Evolutionary conservation across 1,284 basidiomycete genomes (phyloP).

Genomic region (Apiotrichum brassicae): DNA sequence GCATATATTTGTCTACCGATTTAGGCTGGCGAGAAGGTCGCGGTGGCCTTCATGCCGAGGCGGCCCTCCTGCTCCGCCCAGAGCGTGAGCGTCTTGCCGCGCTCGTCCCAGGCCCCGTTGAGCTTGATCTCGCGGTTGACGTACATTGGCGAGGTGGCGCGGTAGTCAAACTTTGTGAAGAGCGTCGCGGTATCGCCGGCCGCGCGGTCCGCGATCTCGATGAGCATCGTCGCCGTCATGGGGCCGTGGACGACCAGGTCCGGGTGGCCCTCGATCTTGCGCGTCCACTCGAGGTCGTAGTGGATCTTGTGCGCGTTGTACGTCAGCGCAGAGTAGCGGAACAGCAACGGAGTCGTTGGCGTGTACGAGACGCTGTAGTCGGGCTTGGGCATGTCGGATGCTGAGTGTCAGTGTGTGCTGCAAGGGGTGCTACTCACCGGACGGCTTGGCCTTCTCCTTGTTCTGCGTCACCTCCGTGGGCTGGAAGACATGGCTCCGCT

Average conservation of each 20-base stretch:
- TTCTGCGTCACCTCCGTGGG: slow-evolving; percentile 17
- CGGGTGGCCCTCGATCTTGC: slow-evolving; percentile 63
- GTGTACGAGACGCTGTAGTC: slow-evolving; percentile 57
- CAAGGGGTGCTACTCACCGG: slow-evolving; percentile 8
- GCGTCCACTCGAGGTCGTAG: slow-evolving; percentile 54
- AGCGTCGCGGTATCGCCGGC: slow-evolving; percentile 10
- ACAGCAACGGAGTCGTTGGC: slow-evolving; percentile 64
- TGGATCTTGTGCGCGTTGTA: slow-evolving; percentile 49
- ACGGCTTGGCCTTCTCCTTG: slow-evolving; percentile 8
- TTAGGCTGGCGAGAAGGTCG: slow-evolving; percentile 13
- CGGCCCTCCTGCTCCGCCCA: slow-evolving; percentile 58
- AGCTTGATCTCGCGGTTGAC: slow-evolving; percentile 58
- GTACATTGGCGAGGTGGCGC: slow-evolving; percentile 66
- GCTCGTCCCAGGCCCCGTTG: slow-evolving; percentile 50
- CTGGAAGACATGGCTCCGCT: slow-evolving; percentile 69
- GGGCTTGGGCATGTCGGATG: slow-evolving; percentile 38
- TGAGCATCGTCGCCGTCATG: slow-evolving; percentile 66
- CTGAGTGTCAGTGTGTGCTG: slow-evolving; percentile 5
- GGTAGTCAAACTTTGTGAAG: slow-evolving; percentile 61
- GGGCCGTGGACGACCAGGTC: slow-evolving; percentile 77
- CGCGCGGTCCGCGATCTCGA: slow-evolving; percentile 54
- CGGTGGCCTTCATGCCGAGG: slow-evolving; percentile 62
- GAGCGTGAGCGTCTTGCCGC: slow-evolving; percentile 42
- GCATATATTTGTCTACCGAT: too few species aligned
- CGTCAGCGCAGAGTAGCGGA: slow-evolving; percentile 75